Evolutionary conservation across 116 monocot genomes (phyloP).

Genomic region (Iris pallida): DNA sequence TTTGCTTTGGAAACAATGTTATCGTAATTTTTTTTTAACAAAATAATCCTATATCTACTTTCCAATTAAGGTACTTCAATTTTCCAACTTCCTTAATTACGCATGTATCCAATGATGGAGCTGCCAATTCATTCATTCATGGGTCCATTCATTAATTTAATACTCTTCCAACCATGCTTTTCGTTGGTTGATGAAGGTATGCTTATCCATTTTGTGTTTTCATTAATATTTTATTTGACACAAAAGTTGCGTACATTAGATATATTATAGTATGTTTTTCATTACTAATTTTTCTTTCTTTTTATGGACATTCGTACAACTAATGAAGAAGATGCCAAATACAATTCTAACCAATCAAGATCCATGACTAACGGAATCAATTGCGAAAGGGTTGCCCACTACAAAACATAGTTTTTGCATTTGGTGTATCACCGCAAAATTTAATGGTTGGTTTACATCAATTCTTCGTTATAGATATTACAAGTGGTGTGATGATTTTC

Average conservation of each 20-base stretch:
- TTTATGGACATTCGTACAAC: background rate
- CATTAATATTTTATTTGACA: too few relatives aligned
- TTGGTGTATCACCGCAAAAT: background rate
- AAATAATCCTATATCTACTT: too few relatives aligned
- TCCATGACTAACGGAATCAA: background rate
- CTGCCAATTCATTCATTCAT: too few relatives aligned
- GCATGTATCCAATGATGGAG: too few relatives aligned
- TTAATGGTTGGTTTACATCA: background rate
- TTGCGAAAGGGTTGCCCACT: background rate
- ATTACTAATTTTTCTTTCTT: background rate
- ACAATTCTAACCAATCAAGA: background rate
- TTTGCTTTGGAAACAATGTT: too few relatives aligned
- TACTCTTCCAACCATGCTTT: too few relatives aligned
- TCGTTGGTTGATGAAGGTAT: constrained; percentile 1
- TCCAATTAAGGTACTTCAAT: too few relatives aligned
- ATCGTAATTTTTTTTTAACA: too few relatives aligned
- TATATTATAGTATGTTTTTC: background rate
- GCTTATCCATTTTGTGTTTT: background rate
- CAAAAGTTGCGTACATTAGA: background rate
- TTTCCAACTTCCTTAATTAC: too few relatives aligned
- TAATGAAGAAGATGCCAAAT: background rate
- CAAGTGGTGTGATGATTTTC: background rate
- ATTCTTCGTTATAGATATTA: background rate
- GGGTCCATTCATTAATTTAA: too few relatives aligned
- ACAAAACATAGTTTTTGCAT: constrained; percentile 6